Conservation (phyloP, 139 green algal species). For the Eudorina sp. region DNA sequence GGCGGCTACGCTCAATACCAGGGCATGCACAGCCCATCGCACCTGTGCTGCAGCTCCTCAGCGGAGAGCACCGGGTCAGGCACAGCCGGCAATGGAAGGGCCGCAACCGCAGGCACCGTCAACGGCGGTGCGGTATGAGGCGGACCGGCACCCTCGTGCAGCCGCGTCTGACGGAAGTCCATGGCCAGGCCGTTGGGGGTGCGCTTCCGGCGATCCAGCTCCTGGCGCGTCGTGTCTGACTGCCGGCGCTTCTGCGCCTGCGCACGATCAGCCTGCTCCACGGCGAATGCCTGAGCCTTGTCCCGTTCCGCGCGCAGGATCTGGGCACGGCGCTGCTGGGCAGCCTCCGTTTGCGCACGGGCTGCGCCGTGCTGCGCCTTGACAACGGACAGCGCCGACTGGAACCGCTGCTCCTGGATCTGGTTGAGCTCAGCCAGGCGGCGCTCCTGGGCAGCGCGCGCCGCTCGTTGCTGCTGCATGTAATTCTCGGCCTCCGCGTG, state of each 20-base stretch:
- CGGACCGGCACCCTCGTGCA: slow-evolving; percentile 21
- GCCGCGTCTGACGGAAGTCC: slow-evolving; percentile 30
- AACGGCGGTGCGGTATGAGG: neutral
- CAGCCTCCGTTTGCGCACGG: neutral
- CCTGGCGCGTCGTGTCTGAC: neutral
- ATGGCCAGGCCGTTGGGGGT: neutral
- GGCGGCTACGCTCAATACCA: too few species aligned
- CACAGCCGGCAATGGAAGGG: neutral
- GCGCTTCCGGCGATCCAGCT: slow-evolving; percentile 25
- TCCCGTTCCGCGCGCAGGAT: neutral
- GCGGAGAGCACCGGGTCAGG: slow-evolving; percentile 11
- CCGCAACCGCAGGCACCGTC: neutral
- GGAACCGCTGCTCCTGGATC: neutral
- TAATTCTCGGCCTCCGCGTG: slow-evolving; percentile 11
- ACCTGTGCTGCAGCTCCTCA: slow-evolving; percentile 30
- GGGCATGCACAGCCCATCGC: too few species aligned
- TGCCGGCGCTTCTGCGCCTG: slow-evolving; percentile 1
- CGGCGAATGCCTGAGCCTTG: slow-evolving; percentile 20
- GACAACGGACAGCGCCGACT: neutral
- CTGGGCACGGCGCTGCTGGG: neutral
- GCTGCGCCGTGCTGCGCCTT: neutral
- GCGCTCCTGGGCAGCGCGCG: neutral
- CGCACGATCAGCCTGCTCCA: neutral
- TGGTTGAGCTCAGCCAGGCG: neutral
- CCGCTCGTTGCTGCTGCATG: slow-evolving; percentile 22